Conservation (phyloP, 129 eudicot species). For the Saussurea involucrata region DNA sequence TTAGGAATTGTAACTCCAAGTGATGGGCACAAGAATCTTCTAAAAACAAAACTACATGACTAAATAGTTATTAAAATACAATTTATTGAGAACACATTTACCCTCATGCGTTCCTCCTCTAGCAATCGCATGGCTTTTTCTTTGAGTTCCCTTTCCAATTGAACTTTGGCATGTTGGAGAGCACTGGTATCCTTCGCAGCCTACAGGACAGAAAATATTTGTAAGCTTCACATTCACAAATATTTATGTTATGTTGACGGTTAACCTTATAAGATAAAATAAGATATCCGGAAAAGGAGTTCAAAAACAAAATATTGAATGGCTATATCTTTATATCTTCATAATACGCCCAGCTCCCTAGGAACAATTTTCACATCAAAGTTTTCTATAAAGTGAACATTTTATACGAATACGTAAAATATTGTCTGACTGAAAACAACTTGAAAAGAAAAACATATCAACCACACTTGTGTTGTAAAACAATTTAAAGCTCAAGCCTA, state of each 20-base stretch:
- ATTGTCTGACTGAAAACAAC: neutral
- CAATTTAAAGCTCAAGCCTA: neutral
- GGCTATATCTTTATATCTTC: neutral
- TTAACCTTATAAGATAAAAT: neutral
- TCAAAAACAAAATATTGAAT: neutral
- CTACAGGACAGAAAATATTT: conserved; percentile 30
- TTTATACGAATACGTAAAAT: neutral
- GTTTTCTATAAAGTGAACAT: neutral
- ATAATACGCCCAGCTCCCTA: neutral
- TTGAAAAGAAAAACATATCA: neutral
- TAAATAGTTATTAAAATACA: neutral
- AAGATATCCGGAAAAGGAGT: neutral
- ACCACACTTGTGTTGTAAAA: neutral
- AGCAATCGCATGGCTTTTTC: conserved; percentile 56
- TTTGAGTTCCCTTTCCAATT: conserved; percentile 72
- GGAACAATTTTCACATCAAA: neutral
- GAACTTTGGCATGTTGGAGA: conserved; percentile 64
- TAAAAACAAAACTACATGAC: neutral
- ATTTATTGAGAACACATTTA: conserved; percentile 19
- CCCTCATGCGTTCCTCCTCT: conserved; percentile 72
- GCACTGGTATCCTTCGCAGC: conserved; percentile 71
- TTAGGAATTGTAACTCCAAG: neutral
- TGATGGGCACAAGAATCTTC: neutral
- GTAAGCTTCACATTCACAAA: neutral
- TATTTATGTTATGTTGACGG: neutral